Percentiles rank a stretch among this genome's conserved stretches.
phyloP scores from a whole-genome alignment of 306 rosid genomes.

The Psophocarpus tetragonolobus region DNA sequence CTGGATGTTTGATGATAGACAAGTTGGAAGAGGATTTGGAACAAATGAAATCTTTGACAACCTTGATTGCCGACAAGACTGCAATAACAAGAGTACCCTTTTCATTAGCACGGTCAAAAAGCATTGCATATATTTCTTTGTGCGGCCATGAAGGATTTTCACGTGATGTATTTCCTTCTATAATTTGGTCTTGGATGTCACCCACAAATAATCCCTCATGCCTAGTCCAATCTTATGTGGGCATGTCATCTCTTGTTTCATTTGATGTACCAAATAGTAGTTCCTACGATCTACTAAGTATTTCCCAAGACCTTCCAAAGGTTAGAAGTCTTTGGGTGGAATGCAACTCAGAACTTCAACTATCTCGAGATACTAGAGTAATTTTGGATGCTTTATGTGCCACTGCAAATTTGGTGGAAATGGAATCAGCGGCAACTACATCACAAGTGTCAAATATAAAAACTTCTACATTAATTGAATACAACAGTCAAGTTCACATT shows the following conservation, averaged over 20 bases:
- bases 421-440: not conserved
- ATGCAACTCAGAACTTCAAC: not conserved
- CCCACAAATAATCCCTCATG: conserved; percentile 19
- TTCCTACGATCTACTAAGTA: not conserved
- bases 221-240: not conserved
- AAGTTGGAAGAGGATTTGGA: conserved; percentile 30
- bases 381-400: not conserved
- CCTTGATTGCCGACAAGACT: conserved; percentile 37
- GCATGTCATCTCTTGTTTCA: not conserved
- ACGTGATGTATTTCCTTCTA: conserved; percentile 30
- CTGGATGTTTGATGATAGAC: conserved; percentile 33
- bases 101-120: not conserved
- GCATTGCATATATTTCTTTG: conserved; percentile 26
- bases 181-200: conserved; percentile 28
- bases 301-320: not conserved
- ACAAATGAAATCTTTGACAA: conserved; percentile 29
- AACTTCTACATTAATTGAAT: not conserved
- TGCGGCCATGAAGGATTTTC: conserved; percentile 40
- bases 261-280: not conserved
- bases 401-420: not conserved
- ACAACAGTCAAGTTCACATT: not conserved
- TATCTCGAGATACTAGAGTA: not conserved
- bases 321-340: conserved; percentile 7
- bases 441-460: not conserved
- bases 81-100: conserved; percentile 30